A percentile compares a stretch with the other conserved stretches of the same genome.
Conservation (phyloP, 768 basidiomycete genomes). For the Mycena maculata region DNA sequence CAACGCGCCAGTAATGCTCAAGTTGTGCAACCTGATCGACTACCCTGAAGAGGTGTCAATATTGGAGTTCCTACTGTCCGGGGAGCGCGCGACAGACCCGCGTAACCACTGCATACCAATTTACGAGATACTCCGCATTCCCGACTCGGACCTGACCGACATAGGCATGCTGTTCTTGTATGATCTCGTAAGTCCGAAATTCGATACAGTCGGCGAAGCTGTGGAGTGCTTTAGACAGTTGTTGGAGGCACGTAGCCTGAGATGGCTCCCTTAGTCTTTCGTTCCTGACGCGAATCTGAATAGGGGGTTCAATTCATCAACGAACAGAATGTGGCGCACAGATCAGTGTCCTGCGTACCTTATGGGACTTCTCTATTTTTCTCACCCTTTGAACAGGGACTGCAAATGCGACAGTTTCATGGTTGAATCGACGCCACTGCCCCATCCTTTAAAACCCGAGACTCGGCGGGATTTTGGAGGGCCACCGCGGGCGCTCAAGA, state of each 20-base stretch:
- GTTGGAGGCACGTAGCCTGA: background rate
- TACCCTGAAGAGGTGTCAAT: background rate
- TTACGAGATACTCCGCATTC: background rate
- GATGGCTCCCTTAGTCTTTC: background rate
- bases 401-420: constrained; percentile 2
- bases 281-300: background rate
- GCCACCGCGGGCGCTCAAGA: background rate
- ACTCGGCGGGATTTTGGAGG: background rate
- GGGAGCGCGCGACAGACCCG: background rate
- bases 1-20: background rate
- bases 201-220: background rate
- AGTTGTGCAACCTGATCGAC: background rate
- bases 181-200: background rate
- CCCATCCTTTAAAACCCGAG: background rate
- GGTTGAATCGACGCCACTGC: background rate
- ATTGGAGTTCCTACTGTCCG: background rate
- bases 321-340: background rate
- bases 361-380: no score
- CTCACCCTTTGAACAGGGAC: background rate
- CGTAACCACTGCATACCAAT: constrained; percentile 1
- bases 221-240: constrained; percentile 4
- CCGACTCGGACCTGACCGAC: background rate
- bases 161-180: background rate
- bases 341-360: background rate
- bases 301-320: constrained; percentile 1